A percentile compares a stretch with the other conserved stretches of the same genome.
These are phyloP conservation scores for Terfezia claveryi DNA, from an alignment of 495 filamentous ascomycete species.

Conservation along the genomic window DNA sequence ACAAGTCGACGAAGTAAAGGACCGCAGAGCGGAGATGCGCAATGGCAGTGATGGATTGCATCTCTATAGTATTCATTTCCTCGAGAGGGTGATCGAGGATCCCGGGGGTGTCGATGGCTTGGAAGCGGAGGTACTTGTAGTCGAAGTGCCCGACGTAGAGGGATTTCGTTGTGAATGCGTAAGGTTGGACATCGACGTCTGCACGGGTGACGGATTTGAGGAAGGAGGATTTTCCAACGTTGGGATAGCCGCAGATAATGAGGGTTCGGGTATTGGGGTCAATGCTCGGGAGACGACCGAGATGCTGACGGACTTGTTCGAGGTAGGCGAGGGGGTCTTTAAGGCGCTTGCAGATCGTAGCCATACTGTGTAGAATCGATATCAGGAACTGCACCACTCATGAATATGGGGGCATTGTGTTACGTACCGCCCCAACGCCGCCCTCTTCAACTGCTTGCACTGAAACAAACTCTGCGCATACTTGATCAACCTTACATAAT, in stretches of 20 bases:
- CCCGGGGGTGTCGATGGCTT: constrained; percentile 74
- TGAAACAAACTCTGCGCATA: constrained; percentile 93
- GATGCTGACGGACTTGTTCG: constrained; percentile 93
- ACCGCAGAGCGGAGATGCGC: constrained; percentile 87
- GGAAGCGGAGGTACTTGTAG: constrained; percentile 92
- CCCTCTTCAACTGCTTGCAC: constrained; percentile 82
- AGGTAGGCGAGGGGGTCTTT: constrained; percentile 90
- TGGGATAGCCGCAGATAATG: constrained; percentile 90
- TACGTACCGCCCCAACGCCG: constrained; percentile 41
- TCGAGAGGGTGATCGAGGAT: constrained; percentile 94
- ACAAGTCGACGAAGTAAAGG: constrained; percentile 94
- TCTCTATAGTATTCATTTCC: constrained; percentile 99
- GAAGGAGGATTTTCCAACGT: constrained; percentile 93
- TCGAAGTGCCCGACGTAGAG: constrained; percentile 97
- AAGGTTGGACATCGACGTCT: constrained; percentile 94
- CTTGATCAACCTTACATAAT: constrained; percentile 83
- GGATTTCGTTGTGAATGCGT: constrained; percentile 95
- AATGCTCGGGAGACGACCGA: constrained; percentile 90
- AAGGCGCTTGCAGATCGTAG: constrained; percentile 75
- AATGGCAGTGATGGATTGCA: constrained; percentile 94
- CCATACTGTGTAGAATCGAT: constrained; percentile 37
- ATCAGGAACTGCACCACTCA: constrained; percentile 2
- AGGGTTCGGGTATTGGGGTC: constrained; percentile 91
- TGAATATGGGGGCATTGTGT: too few species aligned
- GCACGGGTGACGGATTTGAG: constrained; percentile 75